Conservation (phyloP, 1,139 yeast species). For the Debaryomycetaceae sp. region DNA sequence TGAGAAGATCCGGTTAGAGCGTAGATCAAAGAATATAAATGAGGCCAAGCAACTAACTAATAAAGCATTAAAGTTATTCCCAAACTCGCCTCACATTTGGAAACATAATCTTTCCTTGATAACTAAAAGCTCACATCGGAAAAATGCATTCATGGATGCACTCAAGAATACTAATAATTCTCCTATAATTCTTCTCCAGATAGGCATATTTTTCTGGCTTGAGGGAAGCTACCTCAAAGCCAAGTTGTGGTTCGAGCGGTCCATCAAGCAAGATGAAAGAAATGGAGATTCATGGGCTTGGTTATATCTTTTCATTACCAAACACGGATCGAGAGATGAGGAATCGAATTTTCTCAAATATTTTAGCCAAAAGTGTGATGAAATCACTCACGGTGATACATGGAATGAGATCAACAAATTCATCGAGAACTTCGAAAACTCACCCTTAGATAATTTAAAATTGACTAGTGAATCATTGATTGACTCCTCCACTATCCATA, state of each 20-base stretch:
- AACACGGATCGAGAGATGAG: slow-evolving; percentile 22
- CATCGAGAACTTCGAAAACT: slow-evolving; percentile 35
- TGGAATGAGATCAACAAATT: slow-evolving; percentile 54
- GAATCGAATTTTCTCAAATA: slow-evolving; percentile 10
- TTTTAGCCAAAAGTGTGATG: slow-evolving; percentile 30
- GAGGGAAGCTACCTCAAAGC: slow-evolving; percentile 68
- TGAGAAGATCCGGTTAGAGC: slow-evolving; percentile 60
- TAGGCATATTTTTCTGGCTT: slow-evolving; percentile 68
- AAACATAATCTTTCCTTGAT: slow-evolving; percentile 51
- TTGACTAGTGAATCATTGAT: slow-evolving; percentile 15
- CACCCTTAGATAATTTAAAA: slow-evolving; percentile 34
- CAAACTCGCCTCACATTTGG: slow-evolving; percentile 63
- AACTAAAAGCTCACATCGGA: slow-evolving; percentile 54
- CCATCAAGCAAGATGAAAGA: slow-evolving; percentile 46
- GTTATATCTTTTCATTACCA: slow-evolving; percentile 42
- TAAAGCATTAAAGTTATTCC: slow-evolving; percentile 59
- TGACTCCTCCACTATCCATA: neutral
- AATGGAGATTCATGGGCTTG: slow-evolving; percentile 83
- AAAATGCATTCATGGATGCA: slow-evolving; percentile 69
- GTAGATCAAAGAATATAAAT: slow-evolving; percentile 39
- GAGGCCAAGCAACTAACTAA: slow-evolving; percentile 58
- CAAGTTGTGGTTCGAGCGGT: slow-evolving; percentile 71
- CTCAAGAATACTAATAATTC: slow-evolving; percentile 63
- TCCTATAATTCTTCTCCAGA: slow-evolving; percentile 53
- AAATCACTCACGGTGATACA: slow-evolving; percentile 54